These are phyloP conservation scores for Fusarium camptoceras DNA, from an alignment of 2,329 filamentous ascomycete species.

Conservation along the genomic window DNA sequence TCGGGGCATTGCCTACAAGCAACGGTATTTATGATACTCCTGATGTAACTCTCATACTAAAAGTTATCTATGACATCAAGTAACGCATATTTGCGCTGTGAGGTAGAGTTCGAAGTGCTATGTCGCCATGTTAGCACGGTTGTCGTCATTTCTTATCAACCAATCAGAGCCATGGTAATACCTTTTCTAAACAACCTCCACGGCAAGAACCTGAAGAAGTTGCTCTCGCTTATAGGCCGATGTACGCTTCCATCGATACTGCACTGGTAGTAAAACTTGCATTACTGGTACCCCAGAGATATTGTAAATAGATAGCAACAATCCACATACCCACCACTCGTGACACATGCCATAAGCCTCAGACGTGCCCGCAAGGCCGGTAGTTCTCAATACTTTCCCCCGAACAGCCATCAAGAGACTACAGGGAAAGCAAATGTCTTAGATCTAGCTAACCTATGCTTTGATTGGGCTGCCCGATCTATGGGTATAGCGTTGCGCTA, in stretches of 20 bases:
- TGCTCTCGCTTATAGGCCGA: background rate
- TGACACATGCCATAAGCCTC: background rate
- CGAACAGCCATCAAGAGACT: background rate
- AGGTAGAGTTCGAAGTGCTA: background rate
- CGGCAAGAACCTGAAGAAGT: background rate
- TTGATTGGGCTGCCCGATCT: background rate
- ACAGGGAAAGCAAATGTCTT: background rate
- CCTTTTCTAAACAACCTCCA: background rate
- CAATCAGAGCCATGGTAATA: constrained; percentile 4
- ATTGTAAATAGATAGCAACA: background rate
- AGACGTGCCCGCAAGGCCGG: background rate
- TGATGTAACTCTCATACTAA: background rate
- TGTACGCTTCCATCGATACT: background rate
- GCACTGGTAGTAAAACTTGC: background rate
- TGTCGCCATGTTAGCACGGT: constrained; percentile 27
- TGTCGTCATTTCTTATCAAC: constrained; percentile 19
- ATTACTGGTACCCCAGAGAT: background rate
- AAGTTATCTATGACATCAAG: constrained; percentile 16
- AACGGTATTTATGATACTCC: background rate
- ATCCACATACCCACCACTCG: background rate
- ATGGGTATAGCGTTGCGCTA: background rate
- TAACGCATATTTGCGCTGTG: background rate
- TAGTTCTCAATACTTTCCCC: background rate
- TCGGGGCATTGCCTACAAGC: background rate
- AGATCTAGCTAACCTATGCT: background rate